Percentiles rank a stretch among this genome's conserved stretches.
phyloP scores from a whole-genome alignment of 352 stramenopile genomes.

The Phytophthora brassicae region DNA sequence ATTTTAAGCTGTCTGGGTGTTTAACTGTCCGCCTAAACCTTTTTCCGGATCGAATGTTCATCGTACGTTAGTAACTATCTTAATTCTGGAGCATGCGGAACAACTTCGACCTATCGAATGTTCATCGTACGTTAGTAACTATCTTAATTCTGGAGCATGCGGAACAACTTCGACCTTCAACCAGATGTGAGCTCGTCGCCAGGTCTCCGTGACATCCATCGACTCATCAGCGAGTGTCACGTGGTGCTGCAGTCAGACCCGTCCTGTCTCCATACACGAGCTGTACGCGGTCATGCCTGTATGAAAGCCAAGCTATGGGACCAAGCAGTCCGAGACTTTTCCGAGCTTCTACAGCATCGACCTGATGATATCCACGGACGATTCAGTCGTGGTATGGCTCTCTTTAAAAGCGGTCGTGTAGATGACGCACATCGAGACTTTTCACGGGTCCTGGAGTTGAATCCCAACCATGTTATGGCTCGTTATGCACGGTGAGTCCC shows the following conservation, averaged over 20 bases:
- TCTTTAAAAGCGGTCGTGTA: slow-evolving; percentile 56
- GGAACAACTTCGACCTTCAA: not conserved
- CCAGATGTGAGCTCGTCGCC: slow-evolving; percentile 12
- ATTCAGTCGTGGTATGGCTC: slow-evolving; percentile 75
- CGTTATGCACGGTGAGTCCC: slow-evolving; percentile 60
- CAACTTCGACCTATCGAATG: not conserved
- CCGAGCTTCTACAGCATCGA: slow-evolving; percentile 42
- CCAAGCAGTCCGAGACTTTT: slow-evolving; percentile 57
- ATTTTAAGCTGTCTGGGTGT: slow-evolving; percentile 14
- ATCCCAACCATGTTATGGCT: slow-evolving; percentile 80
- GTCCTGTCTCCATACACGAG: slow-evolving; percentile 57
- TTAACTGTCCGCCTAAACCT: slow-evolving; percentile 5
- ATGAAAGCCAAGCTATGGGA: slow-evolving; percentile 76
- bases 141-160: too few species aligned
- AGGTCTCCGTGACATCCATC: slow-evolving; percentile 50
- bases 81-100: slow-evolving; percentile 7
- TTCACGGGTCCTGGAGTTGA: slow-evolving; percentile 57
- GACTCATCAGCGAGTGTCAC: slow-evolving; percentile 61
- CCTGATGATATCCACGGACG: slow-evolving; percentile 61
- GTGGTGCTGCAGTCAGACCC: slow-evolving; percentile 41
- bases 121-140: too few species aligned
- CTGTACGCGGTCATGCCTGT: slow-evolving; percentile 62
- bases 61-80: too few species aligned
- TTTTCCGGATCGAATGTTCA: slow-evolving; percentile 12
- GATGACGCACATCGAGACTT: slow-evolving; percentile 69